A percentile compares a stretch with the other conserved stretches of the same genome.
Conservation (phyloP, 2,329 filamentous ascomycete species). For the Nothomitra cinnamomea region DNA sequence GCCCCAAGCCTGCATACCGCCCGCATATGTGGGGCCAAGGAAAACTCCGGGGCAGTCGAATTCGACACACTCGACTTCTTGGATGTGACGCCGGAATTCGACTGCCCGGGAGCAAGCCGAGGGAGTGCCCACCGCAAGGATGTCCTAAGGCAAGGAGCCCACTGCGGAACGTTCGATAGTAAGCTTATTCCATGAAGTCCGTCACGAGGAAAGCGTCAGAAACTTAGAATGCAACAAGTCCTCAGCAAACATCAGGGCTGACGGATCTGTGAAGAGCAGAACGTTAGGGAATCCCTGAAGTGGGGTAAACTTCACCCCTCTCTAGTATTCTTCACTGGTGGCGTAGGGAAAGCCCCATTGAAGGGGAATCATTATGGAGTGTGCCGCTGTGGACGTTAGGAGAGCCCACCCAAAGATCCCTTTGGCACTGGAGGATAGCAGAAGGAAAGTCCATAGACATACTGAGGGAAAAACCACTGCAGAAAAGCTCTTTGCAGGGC, state of each 20-base stretch:
- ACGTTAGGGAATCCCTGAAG: neutral
- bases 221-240: too few relatives aligned
- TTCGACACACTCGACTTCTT: too few relatives aligned
- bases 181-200: neutral
- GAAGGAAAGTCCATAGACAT: neutral
- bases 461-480: neutral
- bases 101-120: too few relatives aligned
- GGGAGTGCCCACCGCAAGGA: neutral
- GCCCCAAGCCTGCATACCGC: too few relatives aligned
- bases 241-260: neutral
- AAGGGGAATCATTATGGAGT: neutral
- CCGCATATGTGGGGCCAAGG: too few relatives aligned
- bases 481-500: neutral
- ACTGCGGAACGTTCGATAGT: neutral
- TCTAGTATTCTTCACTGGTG: neutral
- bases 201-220: neutral
- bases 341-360: neutral
- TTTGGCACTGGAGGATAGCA: neutral
- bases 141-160: neutral
- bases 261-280: too few relatives aligned
- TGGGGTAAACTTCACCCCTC: neutral
- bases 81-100: too few relatives aligned
- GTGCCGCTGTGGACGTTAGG: neutral
- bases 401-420: neutral
- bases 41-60: too few relatives aligned